Base-by-base conservation (phyloP, 495 filamentous ascomycete genomes). In the Penicillium herquei region DNA sequence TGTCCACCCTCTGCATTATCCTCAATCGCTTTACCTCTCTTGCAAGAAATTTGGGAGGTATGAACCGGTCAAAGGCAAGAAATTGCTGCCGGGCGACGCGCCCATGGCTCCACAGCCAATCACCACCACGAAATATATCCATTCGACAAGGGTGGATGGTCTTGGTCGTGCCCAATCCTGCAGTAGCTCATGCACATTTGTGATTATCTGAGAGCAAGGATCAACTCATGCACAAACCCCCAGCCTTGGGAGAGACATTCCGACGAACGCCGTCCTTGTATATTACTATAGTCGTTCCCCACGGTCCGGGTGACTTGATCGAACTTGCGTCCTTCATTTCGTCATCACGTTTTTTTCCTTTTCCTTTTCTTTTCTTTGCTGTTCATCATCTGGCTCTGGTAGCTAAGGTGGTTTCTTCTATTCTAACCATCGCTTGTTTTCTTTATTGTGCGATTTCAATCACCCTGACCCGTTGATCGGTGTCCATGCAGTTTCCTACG, bases 381-480 rank as follows among this genome's bases (percentile, higher is more conserved):
- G 40, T 26, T 26, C 55, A 54, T 62, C 63, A 63, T 68, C 56
- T 35, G 44, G 71, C 71, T 74, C 71, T 71, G 71, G 70, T 66
- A 74, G 71, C 71, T 62, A 35, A 13, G 31, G 52, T 51, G 60
- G 61, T 64, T 63, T 53, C 43, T 60, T 51, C 62, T 57, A 46
- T 40, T 66, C 66, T 52, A 13, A 11, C 58, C 48, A 50, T 39
- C 18, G n/a, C 42, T 48, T 21, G 33, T 30, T 39, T 52, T 58
- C 44, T 45, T 49, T 30, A 54, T 46, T 51, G 46, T 43, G 21
- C 21, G 21, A 26, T 26, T 51, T 45, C 40, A 42, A 34, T n/a
- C 41, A 30, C 34, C 31, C 18, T 57, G 49, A 67, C 64, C 71
- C 65, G 73, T 76, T 67, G 73, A 82, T 68, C 80, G 73, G 79